phyloP scores from a whole-genome alignment of 768 basidiomycete genomes.

The Polyporus arcularius region DNA sequence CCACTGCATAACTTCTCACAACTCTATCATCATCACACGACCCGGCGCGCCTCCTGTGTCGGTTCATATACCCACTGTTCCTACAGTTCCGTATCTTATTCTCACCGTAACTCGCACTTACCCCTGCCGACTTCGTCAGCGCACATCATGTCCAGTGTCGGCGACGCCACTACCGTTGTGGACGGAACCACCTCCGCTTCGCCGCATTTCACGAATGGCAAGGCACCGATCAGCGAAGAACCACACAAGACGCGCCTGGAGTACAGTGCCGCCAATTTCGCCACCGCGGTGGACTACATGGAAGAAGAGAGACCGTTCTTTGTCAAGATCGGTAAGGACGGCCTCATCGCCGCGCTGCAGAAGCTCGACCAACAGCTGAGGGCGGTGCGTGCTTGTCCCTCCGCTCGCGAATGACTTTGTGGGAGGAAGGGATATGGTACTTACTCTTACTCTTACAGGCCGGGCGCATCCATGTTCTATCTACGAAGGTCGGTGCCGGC shows the following conservation, averaged over 20 bases:
- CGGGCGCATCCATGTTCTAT: slow-evolving; percentile 58
- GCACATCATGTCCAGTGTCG: slow-evolving; percentile 31
- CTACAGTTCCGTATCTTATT: neutral
- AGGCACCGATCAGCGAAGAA: slow-evolving; percentile 6
- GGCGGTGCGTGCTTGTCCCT: slow-evolving; percentile 36
- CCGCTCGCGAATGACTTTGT: neutral
- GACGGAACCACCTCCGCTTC: slow-evolving; percentile 34
- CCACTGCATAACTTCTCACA: neutral
- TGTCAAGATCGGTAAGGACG: slow-evolving; percentile 65
- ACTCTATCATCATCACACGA: neutral
- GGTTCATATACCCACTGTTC: neutral
- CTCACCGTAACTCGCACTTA: neutral
- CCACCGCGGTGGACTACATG: slow-evolving; percentile 49
- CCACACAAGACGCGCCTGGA: slow-evolving; percentile 13
- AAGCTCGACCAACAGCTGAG: slow-evolving; percentile 66
- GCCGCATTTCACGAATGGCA: neutral
- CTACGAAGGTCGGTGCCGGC: slow-evolving; percentile 50
- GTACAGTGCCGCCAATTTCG: slow-evolving; percentile 34
- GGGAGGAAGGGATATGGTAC: too few species aligned
- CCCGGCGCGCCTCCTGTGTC: neutral
- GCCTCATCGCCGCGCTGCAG: slow-evolving; percentile 67
- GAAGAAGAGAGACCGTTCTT: slow-evolving; percentile 69
- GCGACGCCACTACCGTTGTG: slow-evolving; percentile 48
- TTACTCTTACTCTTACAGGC: slow-evolving; percentile 38
- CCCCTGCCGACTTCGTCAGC: neutral